A percentile compares a stretch with the other conserved stretches of the same genome.
Evolutionary conservation across 2,329 filamentous ascomycete species (phyloP).

Genomic region (Gyromitra esculenta): DNA sequence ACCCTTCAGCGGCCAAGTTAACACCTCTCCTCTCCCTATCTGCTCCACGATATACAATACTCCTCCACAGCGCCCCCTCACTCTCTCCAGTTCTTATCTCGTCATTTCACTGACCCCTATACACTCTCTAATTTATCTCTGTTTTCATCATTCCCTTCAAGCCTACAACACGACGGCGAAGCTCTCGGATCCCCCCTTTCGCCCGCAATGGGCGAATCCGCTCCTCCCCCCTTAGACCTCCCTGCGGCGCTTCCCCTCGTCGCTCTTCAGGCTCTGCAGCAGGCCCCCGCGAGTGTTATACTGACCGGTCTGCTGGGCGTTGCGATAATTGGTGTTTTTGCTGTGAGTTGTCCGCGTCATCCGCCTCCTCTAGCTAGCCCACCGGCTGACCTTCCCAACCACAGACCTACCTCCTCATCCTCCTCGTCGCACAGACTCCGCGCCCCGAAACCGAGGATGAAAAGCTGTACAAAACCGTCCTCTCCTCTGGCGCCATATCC

Average conservation of each 20-base stretch:
- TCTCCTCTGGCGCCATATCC: slow-evolving; percentile 70
- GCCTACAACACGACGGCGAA: slow-evolving; percentile 17
- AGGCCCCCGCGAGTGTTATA: slow-evolving; percentile 34
- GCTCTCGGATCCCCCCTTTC: slow-evolving; percentile 33
- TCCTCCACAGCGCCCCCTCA: slow-evolving; percentile 1
- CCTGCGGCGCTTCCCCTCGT: slow-evolving; percentile 29
- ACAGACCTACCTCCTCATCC: slow-evolving; percentile 75
- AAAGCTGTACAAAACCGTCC: slow-evolving; percentile 82
- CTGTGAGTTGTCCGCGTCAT: slow-evolving; percentile 16
- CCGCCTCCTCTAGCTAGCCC: background rate
- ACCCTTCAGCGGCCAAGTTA: slow-evolving; percentile 24
- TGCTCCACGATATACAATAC: background rate
- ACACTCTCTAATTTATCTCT: slow-evolving; percentile 9
- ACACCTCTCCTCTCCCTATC: slow-evolving; percentile 39
- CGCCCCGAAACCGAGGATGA: slow-evolving; percentile 78
- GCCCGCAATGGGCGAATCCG: slow-evolving; percentile 52
- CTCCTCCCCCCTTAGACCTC: slow-evolving; percentile 30
- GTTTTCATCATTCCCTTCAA: background rate
- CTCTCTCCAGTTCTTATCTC: background rate
- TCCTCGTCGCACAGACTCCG: slow-evolving; percentile 81
- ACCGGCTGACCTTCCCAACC: slow-evolving; percentile 58
- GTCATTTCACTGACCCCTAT: slow-evolving; percentile 18
- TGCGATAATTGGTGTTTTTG: slow-evolving; percentile 30
- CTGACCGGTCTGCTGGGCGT: slow-evolving; percentile 31
- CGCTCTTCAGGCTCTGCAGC: slow-evolving; percentile 13